Conservation (phyloP, 352 stramenopile species). For the Globisporangium camurandrum region DNA sequence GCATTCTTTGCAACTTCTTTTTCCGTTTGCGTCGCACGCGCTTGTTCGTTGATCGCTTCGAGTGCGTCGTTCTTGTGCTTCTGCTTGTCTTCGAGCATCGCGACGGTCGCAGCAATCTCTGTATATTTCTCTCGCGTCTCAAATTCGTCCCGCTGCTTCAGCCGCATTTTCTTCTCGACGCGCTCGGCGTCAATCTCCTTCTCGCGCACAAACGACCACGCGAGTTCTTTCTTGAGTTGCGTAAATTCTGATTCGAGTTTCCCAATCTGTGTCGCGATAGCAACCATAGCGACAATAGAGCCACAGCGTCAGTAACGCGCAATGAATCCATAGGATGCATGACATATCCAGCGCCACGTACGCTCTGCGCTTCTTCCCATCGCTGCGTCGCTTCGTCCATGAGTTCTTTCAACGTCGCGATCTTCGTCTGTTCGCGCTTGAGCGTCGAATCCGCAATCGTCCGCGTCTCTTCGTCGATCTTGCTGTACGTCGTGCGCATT, state of each 20-base stretch:
- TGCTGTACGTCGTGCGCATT: conserved; percentile 80
- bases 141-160: conserved; percentile 37
- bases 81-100: conserved; percentile 48
- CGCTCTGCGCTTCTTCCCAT: conserved; percentile 73
- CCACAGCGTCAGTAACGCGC: too few relatives aligned
- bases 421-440: conserved; percentile 58
- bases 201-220: conserved; percentile 76
- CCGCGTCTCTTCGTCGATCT: conserved; percentile 78
- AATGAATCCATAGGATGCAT: too few relatives aligned
- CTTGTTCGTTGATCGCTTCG: conserved; percentile 35
- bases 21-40: conserved; percentile 29
- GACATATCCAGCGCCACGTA: conserved; percentile 13
- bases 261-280: conserved; percentile 34
- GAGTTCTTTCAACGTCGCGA: conserved; percentile 39
- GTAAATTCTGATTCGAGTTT: conserved; percentile 66
- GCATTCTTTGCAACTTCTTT: conserved; percentile 48
- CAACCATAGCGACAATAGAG: too few relatives aligned
- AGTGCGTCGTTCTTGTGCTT: conserved; percentile 59
- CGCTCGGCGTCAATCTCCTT: conserved; percentile 47
- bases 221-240: conserved; percentile 68
- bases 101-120: conserved; percentile 36
- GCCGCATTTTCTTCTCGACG: conserved; percentile 45
- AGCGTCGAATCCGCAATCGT: conserved; percentile 55
- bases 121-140: conserved; percentile 31
- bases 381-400: conserved; percentile 60